Evolutionary conservation across 805 yeast genomes (phyloP), one percentile per base, ranked within the genome.

Genomic region (Danielozyma ontarioensis): DNA sequence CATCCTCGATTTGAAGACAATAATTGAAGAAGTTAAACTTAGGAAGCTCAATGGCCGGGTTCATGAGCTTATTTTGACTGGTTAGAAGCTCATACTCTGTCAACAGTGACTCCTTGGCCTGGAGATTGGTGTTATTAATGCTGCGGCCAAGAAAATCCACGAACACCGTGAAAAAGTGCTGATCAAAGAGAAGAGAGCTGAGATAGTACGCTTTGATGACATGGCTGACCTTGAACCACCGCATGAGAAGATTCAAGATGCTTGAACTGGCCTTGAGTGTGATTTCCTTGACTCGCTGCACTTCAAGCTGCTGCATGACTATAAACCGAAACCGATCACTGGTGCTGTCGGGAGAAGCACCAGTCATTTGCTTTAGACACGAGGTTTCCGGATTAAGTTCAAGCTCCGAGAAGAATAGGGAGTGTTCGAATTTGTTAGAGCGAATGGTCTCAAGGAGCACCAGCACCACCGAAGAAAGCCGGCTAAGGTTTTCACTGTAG

Each of bases 181-280:
- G 74, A 53, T 93, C 97, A 54, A 81, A 83, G 17, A 93, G 55
- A 27, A 89, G 52, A 0, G 84, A 72, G 5, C 82, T 56, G 11
- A 90, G 60, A 46, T 80, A 84, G 52, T 87, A 94, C 53, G 72
- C 80, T 53, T 90, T 89, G 41, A 89, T 54, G 2, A 87, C 62
- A 53, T 93, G 96, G 28, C 77, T 81, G 7, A 71, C 54, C 50
- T 83, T 84, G 53, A 85, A 81, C 96, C 97, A 89, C 46, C 72
- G 73, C 22, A 81, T 51, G 14, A 93, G 50, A 14, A 75, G 45
- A 8, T 61, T 45, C 1, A 86, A 35, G 1, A 78, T 69, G 2
- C 74, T 73, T 0, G 81, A 64, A 2, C 80, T 61, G 3, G 80
- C 73, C 43, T 79, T 82, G 32, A 81, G 48, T 1, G 80, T 62